Percentiles rank a stretch among this genome's conserved stretches.
These are phyloP conservation scores for Cryptomeria japonica DNA, from an alignment of 75 land plant genomes.

Conservation along the genomic window DNA sequence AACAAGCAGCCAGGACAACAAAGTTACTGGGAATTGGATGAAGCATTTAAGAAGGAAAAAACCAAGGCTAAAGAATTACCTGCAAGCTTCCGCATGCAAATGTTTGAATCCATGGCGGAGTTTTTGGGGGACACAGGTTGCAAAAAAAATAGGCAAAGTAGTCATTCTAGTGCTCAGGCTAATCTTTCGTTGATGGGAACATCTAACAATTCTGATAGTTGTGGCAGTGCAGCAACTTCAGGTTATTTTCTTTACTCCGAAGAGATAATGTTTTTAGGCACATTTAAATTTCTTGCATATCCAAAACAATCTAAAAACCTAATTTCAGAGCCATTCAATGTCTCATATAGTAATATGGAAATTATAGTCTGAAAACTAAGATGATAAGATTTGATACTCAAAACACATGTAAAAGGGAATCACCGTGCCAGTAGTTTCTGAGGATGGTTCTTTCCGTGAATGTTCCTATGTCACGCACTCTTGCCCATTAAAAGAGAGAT, in stretches of 20 bases:
- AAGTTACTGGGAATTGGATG: slow-evolving; percentile 34
- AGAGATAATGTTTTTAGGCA: not conserved
- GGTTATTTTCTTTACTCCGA: not conserved
- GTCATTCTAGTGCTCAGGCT: not conserved
- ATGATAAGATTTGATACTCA: not conserved
- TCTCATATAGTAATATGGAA: not conserved
- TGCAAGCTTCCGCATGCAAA: slow-evolving; percentile 36
- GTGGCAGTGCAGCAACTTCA: slow-evolving; percentile 10
- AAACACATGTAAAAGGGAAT: not conserved
- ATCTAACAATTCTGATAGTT: slow-evolving; percentile 8
- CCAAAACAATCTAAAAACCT: not conserved
- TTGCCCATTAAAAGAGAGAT: not conserved
- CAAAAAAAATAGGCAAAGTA: slow-evolving; percentile 8
- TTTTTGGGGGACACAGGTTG: slow-evolving; percentile 29
- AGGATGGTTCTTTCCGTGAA: not conserved
- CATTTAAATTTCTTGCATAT: not conserved
- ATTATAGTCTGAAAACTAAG: not conserved
- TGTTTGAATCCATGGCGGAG: slow-evolving; percentile 40
- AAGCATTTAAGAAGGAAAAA: slow-evolving; percentile 30
- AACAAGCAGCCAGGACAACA: slow-evolving; percentile 34
- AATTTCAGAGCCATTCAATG: not conserved
- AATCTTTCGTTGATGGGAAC: not conserved
- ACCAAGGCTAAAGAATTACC: slow-evolving; percentile 43
- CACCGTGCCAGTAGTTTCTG: not conserved
- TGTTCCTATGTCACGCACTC: not conserved